These are phyloP conservation scores for Wickerhamiella domercqiae DNA, from an alignment of 805 yeast species.

Conservation along the genomic window DNA sequence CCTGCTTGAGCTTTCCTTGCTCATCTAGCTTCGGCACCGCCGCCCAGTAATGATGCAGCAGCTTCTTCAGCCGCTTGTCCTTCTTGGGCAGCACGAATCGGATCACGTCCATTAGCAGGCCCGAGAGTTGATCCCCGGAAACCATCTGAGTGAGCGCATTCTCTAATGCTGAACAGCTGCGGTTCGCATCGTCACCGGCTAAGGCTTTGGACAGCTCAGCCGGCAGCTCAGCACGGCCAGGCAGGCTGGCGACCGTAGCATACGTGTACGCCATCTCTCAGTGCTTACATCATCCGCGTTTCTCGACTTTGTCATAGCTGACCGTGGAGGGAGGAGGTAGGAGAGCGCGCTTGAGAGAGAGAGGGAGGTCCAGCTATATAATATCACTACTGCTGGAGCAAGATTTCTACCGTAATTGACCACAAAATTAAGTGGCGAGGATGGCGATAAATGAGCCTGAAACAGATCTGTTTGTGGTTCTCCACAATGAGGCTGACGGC, in stretches of 20 bases:
- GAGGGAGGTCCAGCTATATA: no score
- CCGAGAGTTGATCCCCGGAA: constrained; percentile 87
- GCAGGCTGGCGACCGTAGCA: constrained; percentile 11
- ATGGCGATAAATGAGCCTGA: no score
- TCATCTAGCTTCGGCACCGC: constrained; percentile 82
- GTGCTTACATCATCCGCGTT: not conserved
- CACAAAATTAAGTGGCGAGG: no score
- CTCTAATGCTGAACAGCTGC: no score
- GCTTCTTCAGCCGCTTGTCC: constrained; percentile 78
- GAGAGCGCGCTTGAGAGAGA: no score
- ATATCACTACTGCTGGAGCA: no score
- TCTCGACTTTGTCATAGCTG: not conserved
- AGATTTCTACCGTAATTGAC: no score
- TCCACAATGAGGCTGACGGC: constrained; percentile 1
- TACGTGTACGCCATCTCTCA: constrained; percentile 6
- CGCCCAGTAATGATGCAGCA: constrained; percentile 94
- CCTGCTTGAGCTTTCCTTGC: constrained; percentile 88
- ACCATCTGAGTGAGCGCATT: no score
- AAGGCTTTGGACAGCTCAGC: constrained; percentile 71
- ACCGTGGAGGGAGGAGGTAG: no score
- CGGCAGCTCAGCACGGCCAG: constrained; percentile 25
- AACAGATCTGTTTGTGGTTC: not conserved
- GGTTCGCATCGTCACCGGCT: constrained; percentile 82
- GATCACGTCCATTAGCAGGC: constrained; percentile 87
- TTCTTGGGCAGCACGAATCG: constrained; percentile 95